These are phyloP conservation scores for Sporothrix phasma DNA, from an alignment of 2,329 filamentous ascomycete species.

Conservation along the genomic window DNA sequence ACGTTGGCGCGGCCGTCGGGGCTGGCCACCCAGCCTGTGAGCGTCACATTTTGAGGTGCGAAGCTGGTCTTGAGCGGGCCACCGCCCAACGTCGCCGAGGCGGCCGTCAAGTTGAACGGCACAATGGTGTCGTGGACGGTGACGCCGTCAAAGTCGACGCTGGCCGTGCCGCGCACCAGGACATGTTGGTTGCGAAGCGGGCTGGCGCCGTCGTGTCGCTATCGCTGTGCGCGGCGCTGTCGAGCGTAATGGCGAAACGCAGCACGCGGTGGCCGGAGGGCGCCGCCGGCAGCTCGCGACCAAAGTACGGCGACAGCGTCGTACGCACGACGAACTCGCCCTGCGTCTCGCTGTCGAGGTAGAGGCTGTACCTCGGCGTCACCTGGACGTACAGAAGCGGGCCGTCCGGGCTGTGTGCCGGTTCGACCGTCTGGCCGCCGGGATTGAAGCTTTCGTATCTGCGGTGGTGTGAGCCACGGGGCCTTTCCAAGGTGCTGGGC, in stretches of 20 bases:
- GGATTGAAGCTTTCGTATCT: slow-evolving; percentile 35
- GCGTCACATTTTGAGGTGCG: slow-evolving; percentile 31
- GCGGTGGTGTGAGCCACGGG: neutral
- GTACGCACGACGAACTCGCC: slow-evolving; percentile 37
- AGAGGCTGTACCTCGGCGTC: slow-evolving; percentile 37
- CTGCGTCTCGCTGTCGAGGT: slow-evolving; percentile 31
- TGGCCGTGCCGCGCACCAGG: slow-evolving; percentile 28
- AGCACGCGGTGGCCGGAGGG: slow-evolving; percentile 9
- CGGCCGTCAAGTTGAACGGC: slow-evolving; percentile 27
- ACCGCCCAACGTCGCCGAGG: neutral
- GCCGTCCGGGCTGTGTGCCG: slow-evolving; percentile 23
- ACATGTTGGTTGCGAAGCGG: slow-evolving; percentile 19
- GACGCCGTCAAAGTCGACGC: slow-evolving; percentile 24
- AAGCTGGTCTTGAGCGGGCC: slow-evolving; percentile 27
- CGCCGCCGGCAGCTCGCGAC: slow-evolving; percentile 26
- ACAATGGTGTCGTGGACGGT: slow-evolving; percentile 25
- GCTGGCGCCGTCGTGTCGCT: slow-evolving; percentile 4
- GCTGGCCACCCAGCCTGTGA: slow-evolving; percentile 27
- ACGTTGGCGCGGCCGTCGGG: slow-evolving; percentile 19
- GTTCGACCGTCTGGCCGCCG: slow-evolving; percentile 33
- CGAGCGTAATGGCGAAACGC: slow-evolving; percentile 30
- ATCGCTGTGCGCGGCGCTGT: neutral
- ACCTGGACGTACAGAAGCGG: slow-evolving; percentile 35
- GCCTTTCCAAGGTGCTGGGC: too few species aligned
- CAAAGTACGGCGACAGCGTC: slow-evolving; percentile 32